Percentiles rank a stretch among this genome's conserved stretches.
Conservation (phyloP, 345 rosid genomes). For the Eucalyptus pauciflora region DNA sequence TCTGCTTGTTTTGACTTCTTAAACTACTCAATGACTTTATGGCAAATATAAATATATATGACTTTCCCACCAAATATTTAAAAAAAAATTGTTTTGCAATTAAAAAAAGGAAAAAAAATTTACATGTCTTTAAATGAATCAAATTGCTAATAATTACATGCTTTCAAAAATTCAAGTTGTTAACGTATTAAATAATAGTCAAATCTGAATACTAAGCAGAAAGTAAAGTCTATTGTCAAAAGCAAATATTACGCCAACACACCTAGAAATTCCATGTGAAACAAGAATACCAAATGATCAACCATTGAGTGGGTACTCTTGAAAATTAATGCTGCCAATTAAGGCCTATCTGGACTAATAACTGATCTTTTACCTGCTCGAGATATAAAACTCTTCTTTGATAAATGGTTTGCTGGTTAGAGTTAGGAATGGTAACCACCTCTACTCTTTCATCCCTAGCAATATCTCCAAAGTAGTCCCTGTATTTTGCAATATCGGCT, state of each 20-base stretch:
- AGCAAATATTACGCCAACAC: not conserved
- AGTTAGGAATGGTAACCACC: slow-evolving; percentile 73
- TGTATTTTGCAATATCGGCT: slow-evolving; percentile 70
- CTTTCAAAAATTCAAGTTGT: not conserved
- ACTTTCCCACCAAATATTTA: no score
- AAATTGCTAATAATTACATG: not conserved
- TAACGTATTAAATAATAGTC: not conserved
- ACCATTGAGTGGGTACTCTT: not conserved
- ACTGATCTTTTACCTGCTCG: slow-evolving; percentile 48
- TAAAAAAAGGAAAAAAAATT: not conserved
- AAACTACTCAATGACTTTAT: not conserved
- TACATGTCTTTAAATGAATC: not conserved
- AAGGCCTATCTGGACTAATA: not conserved
- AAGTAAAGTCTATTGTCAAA: not conserved
- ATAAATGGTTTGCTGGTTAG: slow-evolving; percentile 44
- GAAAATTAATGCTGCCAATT: not conserved
- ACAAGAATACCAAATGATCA: not conserved
- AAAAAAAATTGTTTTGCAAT: not conserved
- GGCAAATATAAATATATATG: not conserved
- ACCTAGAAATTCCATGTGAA: not conserved
- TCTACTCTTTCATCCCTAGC: slow-evolving; percentile 85
- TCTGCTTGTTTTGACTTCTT: not conserved
- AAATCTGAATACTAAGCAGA: not conserved
- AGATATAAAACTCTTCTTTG: slow-evolving; percentile 65
- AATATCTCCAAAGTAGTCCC: slow-evolving; percentile 41